These are phyloP conservation scores for Leucocoprinus sp. DNA, from an alignment of 768 basidiomycete genomes.

Conservation along the genomic window DNA sequence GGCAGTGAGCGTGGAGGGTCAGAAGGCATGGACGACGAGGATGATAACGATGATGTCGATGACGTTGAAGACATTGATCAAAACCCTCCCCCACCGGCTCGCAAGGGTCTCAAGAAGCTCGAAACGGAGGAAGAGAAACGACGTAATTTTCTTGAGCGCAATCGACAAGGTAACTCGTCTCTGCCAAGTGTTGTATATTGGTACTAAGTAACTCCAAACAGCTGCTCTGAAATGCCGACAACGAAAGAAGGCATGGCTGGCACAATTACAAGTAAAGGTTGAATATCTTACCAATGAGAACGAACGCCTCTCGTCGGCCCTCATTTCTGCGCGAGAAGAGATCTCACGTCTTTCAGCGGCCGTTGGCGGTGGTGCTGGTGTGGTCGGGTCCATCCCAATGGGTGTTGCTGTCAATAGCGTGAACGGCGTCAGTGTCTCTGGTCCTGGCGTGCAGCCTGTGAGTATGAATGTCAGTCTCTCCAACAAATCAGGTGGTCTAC, in stretches of 20 bases:
- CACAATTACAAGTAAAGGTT: slow-evolving; percentile 87
- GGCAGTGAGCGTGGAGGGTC: slow-evolving; percentile 23
- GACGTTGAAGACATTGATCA: slow-evolving; percentile 30
- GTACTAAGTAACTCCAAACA: slow-evolving; percentile 21
- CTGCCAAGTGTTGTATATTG: neutral
- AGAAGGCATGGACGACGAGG: slow-evolving; percentile 30
- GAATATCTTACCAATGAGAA: slow-evolving; percentile 92
- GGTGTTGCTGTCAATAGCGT: slow-evolving; percentile 18
- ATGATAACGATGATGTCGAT: slow-evolving; percentile 32
- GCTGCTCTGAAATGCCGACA: slow-evolving; percentile 99
- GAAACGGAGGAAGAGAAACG: slow-evolving; percentile 99
- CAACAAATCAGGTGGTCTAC: slow-evolving; percentile 19
- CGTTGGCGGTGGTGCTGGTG: slow-evolving; percentile 58
- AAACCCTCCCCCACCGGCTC: slow-evolving; percentile 15
- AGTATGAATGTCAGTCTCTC: slow-evolving; percentile 38
- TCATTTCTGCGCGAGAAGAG: slow-evolving; percentile 86
- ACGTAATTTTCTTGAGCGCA: slow-evolving; percentile 92
- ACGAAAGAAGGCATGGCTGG: slow-evolving; percentile 97
- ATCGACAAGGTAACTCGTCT: slow-evolving; percentile 75
- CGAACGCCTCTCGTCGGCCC: slow-evolving; percentile 81
- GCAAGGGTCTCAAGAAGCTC: slow-evolving; percentile 49
- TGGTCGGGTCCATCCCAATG: slow-evolving; percentile 31
- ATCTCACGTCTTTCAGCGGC: slow-evolving; percentile 74
- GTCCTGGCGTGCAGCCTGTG: slow-evolving; percentile 32
- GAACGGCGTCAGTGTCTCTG: slow-evolving; percentile 18